These are phyloP conservation scores for Trichoderma guizhouense DNA, from an alignment of 2,329 filamentous ascomycete genomes.

Conservation along the genomic window DNA sequence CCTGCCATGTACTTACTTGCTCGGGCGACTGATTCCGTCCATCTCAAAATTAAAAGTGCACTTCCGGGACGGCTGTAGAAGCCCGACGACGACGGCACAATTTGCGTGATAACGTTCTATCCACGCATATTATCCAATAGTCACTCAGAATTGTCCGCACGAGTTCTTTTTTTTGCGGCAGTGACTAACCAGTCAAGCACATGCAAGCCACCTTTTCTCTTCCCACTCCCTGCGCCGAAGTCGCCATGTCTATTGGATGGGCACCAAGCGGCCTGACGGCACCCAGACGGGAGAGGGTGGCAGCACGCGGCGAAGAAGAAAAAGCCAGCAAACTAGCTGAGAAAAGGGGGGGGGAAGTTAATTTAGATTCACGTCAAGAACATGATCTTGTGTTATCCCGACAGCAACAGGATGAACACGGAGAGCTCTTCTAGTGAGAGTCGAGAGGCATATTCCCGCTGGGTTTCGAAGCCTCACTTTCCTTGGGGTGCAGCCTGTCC, in stretches of 20 bases:
- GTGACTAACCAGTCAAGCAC: neutral
- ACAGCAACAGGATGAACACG: neutral
- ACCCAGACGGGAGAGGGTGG: neutral
- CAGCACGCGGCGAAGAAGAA: neutral
- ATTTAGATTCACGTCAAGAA: neutral
- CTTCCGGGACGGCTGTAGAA: neutral
- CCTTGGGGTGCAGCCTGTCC: neutral
- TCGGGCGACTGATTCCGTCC: neutral
- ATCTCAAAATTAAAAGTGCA: neutral
- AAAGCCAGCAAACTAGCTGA: neutral
- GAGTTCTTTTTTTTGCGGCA: neutral
- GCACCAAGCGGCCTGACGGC: neutral
- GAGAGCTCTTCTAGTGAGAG: neutral
- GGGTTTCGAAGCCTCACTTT: neutral
- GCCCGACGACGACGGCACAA: neutral
- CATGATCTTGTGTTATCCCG: neutral
- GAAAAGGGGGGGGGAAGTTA: neutral
- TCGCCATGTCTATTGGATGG: neutral
- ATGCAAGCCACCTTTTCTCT: constrained; percentile 7
- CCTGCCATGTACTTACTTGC: neutral
- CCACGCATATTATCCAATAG: neutral
- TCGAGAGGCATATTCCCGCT: neutral
- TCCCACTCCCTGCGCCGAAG: neutral
- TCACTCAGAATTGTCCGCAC: neutral
- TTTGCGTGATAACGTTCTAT: neutral